These are phyloP conservation scores for Tagetes erecta DNA, from an alignment of 129 eudicot genomes.

Conservation along the genomic window DNA sequence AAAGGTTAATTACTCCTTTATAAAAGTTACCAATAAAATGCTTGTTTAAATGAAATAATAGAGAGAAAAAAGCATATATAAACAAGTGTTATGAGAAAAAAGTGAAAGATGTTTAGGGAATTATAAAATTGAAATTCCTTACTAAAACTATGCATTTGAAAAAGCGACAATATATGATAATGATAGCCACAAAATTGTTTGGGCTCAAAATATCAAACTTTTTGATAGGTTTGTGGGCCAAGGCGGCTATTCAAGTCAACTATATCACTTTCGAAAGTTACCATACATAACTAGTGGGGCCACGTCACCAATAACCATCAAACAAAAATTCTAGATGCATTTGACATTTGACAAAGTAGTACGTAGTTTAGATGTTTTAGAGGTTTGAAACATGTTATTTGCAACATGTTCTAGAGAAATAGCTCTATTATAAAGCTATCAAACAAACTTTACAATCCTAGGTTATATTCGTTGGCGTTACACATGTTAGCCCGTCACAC, in stretches of 20 bases:
- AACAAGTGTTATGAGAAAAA: too few relatives aligned
- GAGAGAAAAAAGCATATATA: too few relatives aligned
- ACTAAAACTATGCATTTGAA: not conserved
- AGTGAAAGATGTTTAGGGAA: too few relatives aligned
- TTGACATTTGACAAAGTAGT: not conserved
- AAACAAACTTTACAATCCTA: too few relatives aligned
- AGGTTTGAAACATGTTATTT: not conserved
- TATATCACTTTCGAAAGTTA: slow-evolving; percentile 9
- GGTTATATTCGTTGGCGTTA: too few relatives aligned
- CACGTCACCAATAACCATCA: slow-evolving; percentile 21
- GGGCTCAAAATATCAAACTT: slow-evolving; percentile 1
- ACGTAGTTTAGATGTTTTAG: not conserved
- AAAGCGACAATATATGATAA: not conserved
- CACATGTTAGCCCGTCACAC: too few relatives aligned
- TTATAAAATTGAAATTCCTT: too few relatives aligned
- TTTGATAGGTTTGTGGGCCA: slow-evolving; percentile 27
- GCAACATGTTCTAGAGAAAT: not conserved
- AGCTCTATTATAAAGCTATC: not conserved
- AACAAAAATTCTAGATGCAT: not conserved
- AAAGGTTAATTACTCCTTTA: too few relatives aligned
- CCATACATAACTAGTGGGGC: slow-evolving; percentile 13
- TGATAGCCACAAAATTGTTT: not conserved
- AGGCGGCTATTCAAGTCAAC: slow-evolving; percentile 40
- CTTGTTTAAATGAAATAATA: too few relatives aligned
- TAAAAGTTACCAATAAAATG: too few relatives aligned